These are phyloP conservation scores for Nicotiana paniculata DNA, from an alignment of 257 asterid genomes.

Conservation along the genomic window DNA sequence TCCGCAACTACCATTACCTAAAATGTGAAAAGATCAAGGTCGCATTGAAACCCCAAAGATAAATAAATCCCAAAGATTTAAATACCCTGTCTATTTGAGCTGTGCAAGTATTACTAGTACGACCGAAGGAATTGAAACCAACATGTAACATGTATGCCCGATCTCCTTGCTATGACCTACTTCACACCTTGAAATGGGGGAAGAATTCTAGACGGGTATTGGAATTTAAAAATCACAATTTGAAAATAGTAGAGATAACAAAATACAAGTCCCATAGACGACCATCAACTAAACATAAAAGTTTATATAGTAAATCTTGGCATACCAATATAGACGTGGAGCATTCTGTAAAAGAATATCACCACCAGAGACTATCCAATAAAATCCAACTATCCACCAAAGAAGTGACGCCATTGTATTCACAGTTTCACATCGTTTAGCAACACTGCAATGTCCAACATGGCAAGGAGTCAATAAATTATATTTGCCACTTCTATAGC, in stretches of 20 bases:
- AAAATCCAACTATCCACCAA: slow-evolving; percentile 96
- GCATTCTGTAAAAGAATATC: slow-evolving; percentile 57
- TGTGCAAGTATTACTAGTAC: background rate
- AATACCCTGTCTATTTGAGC: background rate
- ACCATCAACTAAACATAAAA: background rate
- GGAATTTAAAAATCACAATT: background rate
- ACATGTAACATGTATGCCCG: background rate
- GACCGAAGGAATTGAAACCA: background rate
- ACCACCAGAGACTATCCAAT: slow-evolving; percentile 92
- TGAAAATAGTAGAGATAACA: background rate
- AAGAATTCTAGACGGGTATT: background rate
- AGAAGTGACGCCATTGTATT: slow-evolving; percentile 84
- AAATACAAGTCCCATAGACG: background rate
- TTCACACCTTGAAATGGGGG: background rate
- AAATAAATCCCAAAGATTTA: background rate
- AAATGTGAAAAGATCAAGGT: background rate
- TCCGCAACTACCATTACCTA: background rate
- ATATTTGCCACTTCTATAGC: background rate
- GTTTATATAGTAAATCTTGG: background rate
- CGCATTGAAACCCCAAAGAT: background rate
- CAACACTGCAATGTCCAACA: slow-evolving; percentile 36
- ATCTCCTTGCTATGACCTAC: background rate
- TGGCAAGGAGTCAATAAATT: slow-evolving; percentile 10
- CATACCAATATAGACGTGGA: slow-evolving; percentile 87
- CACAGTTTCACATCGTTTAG: slow-evolving; percentile 77